Conservation (phyloP, 306 rosid genomes). For the Malus asiatica region DNA sequence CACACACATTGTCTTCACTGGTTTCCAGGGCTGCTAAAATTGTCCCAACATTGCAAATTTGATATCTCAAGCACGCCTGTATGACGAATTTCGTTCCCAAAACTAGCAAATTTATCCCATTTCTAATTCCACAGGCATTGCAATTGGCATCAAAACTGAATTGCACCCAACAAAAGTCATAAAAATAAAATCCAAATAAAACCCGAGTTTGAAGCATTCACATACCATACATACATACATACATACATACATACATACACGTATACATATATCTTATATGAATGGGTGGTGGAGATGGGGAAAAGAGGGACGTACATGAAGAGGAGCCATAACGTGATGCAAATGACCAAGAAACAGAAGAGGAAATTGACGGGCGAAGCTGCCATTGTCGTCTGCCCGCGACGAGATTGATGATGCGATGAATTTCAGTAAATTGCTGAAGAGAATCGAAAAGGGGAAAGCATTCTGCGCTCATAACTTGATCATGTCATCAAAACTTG, state of each 20-base stretch:
- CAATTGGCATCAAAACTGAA: background rate
- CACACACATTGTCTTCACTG: background rate
- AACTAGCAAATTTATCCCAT: background rate
- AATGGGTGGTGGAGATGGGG: background rate
- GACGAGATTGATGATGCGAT: background rate
- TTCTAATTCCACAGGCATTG: background rate
- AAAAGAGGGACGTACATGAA: slow-evolving; percentile 58
- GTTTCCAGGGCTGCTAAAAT: background rate
- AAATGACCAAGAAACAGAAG: slow-evolving; percentile 63
- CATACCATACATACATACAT: background rate
- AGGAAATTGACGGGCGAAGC: slow-evolving; percentile 80
- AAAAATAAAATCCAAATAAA: background rate
- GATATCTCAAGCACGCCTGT: background rate
- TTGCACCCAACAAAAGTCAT: background rate
- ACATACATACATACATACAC: background rate
- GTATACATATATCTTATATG: background rate
- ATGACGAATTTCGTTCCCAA: background rate
- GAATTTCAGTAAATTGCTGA: slow-evolving; percentile 37
- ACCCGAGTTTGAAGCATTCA: background rate
- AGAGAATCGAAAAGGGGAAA: slow-evolving; percentile 15
- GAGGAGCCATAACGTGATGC: slow-evolving; percentile 67
- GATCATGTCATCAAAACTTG: slow-evolving; percentile 23
- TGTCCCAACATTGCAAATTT: background rate
- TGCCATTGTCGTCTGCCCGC: slow-evolving; percentile 43
- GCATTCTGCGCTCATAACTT: slow-evolving; percentile 32